phyloP scores from a whole-genome alignment of 2,329 filamentous ascomycete genomes.

The Trichoderma citrinoviride region DNA sequence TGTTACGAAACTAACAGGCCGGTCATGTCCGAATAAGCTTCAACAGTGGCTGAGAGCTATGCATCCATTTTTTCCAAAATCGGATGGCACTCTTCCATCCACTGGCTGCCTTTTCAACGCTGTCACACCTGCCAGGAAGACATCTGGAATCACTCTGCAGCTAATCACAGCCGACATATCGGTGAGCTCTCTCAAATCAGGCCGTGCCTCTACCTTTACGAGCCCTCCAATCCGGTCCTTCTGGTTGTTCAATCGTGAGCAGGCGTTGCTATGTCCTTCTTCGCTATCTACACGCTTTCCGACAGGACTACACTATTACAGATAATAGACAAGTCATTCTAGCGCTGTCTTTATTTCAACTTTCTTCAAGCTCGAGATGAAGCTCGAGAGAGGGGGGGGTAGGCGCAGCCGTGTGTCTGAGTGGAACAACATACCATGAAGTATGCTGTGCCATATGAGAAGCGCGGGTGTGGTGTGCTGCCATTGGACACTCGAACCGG shows the following conservation, averaged over 20 bases:
- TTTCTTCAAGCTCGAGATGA: neutral
- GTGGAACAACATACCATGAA: neutral
- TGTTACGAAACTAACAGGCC: neutral
- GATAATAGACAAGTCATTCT: neutral
- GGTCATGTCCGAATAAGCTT: neutral
- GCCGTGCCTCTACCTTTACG: neutral
- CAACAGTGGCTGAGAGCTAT: too few relatives aligned
- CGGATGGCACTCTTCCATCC: neutral
- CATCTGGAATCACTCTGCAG: neutral
- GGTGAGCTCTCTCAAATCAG: neutral
- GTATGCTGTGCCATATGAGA: neutral
- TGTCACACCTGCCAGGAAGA: neutral
- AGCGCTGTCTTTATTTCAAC: too few relatives aligned
- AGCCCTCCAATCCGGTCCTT: too few relatives aligned
- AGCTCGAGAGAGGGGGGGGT: too few relatives aligned
- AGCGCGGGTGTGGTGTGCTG: neutral
- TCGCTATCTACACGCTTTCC: neutral
- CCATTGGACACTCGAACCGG: neutral
- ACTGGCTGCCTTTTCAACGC: neutral
- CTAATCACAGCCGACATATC: neutral
- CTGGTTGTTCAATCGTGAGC: neutral
- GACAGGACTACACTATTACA: neutral
- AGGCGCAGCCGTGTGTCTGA: neutral
- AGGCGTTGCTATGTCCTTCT: neutral
- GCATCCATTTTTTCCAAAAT: neutral